A percentile compares a stretch with the other conserved stretches of the same genome.
Conservation (phyloP, 129 eudicot species). For the Calendula officinalis region DNA sequence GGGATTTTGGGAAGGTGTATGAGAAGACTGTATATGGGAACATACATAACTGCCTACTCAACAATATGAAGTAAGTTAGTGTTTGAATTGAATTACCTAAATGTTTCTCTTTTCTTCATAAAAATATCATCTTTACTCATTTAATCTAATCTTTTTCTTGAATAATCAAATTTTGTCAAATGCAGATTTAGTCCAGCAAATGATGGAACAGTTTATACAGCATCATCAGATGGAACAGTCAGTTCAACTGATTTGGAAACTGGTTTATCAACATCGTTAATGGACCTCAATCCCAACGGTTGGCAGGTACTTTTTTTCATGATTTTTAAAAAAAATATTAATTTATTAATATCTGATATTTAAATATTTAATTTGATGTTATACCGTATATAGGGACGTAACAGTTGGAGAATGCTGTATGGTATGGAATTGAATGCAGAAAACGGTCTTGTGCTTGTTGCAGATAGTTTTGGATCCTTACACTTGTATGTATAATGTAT, state of each 20-base stretch:
- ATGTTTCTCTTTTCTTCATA: not conserved
- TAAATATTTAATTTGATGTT: not conserved
- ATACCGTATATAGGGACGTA: constrained; percentile 51
- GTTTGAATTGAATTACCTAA: not conserved
- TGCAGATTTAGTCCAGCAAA: constrained; percentile 70
- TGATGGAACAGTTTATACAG: constrained; percentile 81
- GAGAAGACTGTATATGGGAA: constrained; percentile 81
- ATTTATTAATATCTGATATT: no score
- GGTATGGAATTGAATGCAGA: constrained; percentile 87
- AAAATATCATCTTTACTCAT: not conserved
- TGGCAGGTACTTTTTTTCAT: constrained; percentile 67
- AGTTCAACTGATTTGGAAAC: constrained; percentile 92
- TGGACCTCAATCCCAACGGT: constrained; percentile 86
- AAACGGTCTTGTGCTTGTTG: constrained; percentile 76
- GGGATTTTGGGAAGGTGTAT: constrained; percentile 75
- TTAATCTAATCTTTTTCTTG: not conserved
- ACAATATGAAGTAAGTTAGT: constrained; percentile 79
- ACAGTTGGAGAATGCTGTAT: constrained; percentile 90
- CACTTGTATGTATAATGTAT: constrained; percentile 47
- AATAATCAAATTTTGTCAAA: not conserved
- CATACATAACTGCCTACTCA: constrained; percentile 77
- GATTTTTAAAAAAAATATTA: not conserved
- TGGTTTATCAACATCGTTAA: constrained; percentile 66
- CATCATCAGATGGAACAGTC: constrained; percentile 93
- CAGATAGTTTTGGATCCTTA: constrained; percentile 81